Evolutionary conservation across 257 asterid species (phyloP).

Genomic region (Solanum piurae): DNA sequence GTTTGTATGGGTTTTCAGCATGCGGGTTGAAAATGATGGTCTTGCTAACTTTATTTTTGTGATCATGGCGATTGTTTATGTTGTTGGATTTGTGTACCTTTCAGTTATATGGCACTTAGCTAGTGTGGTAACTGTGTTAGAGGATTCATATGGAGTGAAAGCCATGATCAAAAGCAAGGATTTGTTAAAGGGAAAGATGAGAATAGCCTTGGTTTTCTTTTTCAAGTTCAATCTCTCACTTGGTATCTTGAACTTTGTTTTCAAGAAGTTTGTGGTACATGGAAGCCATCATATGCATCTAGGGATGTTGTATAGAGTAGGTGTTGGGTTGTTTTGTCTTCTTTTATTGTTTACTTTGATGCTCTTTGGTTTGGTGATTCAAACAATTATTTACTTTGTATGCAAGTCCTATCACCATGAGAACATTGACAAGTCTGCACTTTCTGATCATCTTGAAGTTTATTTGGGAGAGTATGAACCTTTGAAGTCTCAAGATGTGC

Average conservation of each 20-base stretch:
- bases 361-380: conserved; percentile 40
- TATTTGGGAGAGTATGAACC: conserved; percentile 61
- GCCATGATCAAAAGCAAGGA: conserved; percentile 44
- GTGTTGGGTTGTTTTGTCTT: conserved; percentile 28
- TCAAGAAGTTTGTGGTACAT: conserved; percentile 14
- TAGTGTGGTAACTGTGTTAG: conserved; percentile 53
- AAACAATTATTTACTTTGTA: conserved; percentile 49
- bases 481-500: conserved; percentile 46
- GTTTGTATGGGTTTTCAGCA: neutral
- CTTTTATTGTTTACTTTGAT: conserved; percentile 20
- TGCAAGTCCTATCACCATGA: conserved; percentile 64
- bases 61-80: conserved; percentile 14
- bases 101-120: conserved; percentile 51
- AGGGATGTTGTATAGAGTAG: conserved; percentile 3
- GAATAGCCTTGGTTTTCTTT: conserved; percentile 17
- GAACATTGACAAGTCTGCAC: conserved; percentile 44
- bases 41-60: neutral
- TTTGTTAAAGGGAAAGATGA: conserved; percentile 46
- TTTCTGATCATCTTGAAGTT: conserved; percentile 61
- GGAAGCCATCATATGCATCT: neutral
- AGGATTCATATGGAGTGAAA: conserved; percentile 38
- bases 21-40: neutral
- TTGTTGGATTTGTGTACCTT: conserved; percentile 31
- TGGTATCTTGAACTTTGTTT: conserved; percentile 3
- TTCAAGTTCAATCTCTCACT: conserved; percentile 19